Base-by-base conservation (phyloP, 1,139 yeast genomes). In the Pichia sp. region DNA sequence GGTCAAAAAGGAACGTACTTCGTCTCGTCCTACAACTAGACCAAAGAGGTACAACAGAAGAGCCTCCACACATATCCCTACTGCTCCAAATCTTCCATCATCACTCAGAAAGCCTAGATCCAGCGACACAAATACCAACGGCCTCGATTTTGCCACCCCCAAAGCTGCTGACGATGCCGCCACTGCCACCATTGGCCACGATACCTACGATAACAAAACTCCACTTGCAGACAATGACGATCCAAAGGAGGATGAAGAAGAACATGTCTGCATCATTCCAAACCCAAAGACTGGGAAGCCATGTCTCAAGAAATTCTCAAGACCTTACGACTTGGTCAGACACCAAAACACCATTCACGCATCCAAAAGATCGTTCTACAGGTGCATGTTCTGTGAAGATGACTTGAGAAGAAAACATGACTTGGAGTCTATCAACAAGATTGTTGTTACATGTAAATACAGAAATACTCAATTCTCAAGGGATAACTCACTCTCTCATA, bases 331-430 rank as follows among this genome's bases (percentile, higher is more conserved):
- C 73, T 77, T 93, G 66, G 87, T 92, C 34, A 81, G 99, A 64
- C 98, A 93, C 70, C 97, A 92, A 72, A 97, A 93, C 68, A 92
- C 98, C 0, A 93, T 93, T 54, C 99, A 93, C 70, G 93, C 97
- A 1, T 78, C 87, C 54, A 87, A 86, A 70, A 87, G 93, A 71
- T 87, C 87, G 65, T 81, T 88, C 52, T 93, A 85, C 75, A 85
- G 87, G 67, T 93, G 99, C 70, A 85, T 84, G 66, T 84, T 87
- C 45, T 93, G 99, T 72, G 87, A 84, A 47, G 84, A 81, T 62
- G 84, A 80, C 62, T 75, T 67, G 46, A 64, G 70, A 59, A 64
- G 70, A 58, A 66, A 62, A 52, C 62, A 67, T 51, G 54, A 56
- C 43, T 41, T 66, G 51, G 64, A 62, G 7, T 58, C 67, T 11